Evolutionary conservation across 768 basidiomycete genomes (phyloP).

Genomic region (Myochromella boudieri): DNA sequence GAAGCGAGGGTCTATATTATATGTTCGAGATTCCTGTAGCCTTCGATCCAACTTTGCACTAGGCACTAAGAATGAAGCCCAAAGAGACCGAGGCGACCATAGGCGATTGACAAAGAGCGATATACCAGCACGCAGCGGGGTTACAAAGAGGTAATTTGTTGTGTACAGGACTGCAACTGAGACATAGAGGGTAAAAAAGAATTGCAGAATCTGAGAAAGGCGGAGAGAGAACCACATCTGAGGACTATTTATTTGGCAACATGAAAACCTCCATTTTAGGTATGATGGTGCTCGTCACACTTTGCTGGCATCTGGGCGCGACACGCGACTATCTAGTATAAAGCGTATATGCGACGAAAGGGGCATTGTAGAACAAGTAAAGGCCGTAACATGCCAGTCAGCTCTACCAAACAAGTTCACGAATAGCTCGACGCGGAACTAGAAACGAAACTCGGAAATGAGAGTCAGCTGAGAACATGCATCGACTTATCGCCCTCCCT

Average conservation of each 20-base stretch:
- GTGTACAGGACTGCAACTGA: conserved; percentile 43
- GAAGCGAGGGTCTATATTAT: conserved; percentile 13
- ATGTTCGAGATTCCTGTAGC: conserved; percentile 10
- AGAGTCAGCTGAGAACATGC: too few species aligned
- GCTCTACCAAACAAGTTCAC: too few species aligned
- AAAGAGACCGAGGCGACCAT: conserved; percentile 19
- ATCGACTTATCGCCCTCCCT: too few species aligned
- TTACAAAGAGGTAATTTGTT: conserved; percentile 36
- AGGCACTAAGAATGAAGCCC: conserved; percentile 9
- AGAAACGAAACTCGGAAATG: too few species aligned
- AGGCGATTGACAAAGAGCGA: conserved; percentile 24
- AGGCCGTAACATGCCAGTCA: too few species aligned
- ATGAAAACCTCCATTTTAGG: too few species aligned
- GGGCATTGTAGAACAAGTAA: too few species aligned
- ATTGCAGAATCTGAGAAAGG: conserved; percentile 23
- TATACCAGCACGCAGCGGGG: conserved; percentile 28
- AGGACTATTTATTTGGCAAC: too few species aligned
- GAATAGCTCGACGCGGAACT: too few species aligned
- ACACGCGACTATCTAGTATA: too few species aligned
- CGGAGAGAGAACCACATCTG: conserved; percentile 12
- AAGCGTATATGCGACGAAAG: too few species aligned
- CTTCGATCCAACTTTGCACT: conserved; percentile 12
- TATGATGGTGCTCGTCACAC: neutral
- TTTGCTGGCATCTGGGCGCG: neutral
- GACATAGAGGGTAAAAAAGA: conserved; percentile 33